Evolutionary conservation across 2,329 filamentous ascomycete genomes (phyloP), one percentile per base, ranked within the genome.

Genomic region (Polytolypa hystricis): DNA sequence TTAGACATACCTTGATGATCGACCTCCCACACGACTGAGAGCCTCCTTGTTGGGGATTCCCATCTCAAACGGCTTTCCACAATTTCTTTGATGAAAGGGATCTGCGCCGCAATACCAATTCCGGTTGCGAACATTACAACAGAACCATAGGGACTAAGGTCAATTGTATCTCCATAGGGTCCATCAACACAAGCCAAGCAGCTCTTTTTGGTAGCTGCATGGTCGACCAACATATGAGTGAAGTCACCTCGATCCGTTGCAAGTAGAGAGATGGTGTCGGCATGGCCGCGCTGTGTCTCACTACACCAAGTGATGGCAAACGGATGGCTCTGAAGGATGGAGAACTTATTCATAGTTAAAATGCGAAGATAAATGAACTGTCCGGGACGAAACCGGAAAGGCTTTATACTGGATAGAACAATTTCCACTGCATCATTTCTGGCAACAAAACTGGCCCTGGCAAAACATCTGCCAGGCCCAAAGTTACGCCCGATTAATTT

Each of bases 31-130:
- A 16, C 16, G 6, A 18, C 12, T 11, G n/a, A 14, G 21, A 30
- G 14, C 18, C 17, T 27, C 17, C 26, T 18, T 17, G 11, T 12
- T 11, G 23, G 12, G 11, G 23, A 29, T 4, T 3, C 9, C 33
- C 25, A 30, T 7, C 27, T 27, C 36, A 26, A 30, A 37, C 51
- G 47, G 10, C 47, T 42, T 17, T 57, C 41, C 7, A 62, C 44
- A 5, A 62, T 45, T 38, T 58, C 43, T 32, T 56, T 57, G 5
- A 62, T 48, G 43, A 57, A 59, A 6, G 44, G 53, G 32, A 61
- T 40, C 26, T 56, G 42, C 23, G 50, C 48, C n/a, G 47, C 43
- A 21, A 62, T 60, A 2, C 56, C 47, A 25, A 60, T 60, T n/a
- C 51, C 47, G 23, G 46, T 61, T 5, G 51, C 43, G 15, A 60